Evolutionary conservation across 2,329 filamentous ascomycete genomes (phyloP), one percentile per base, ranked within the genome.

Genomic region (Orbilia ellipsospora): DNA sequence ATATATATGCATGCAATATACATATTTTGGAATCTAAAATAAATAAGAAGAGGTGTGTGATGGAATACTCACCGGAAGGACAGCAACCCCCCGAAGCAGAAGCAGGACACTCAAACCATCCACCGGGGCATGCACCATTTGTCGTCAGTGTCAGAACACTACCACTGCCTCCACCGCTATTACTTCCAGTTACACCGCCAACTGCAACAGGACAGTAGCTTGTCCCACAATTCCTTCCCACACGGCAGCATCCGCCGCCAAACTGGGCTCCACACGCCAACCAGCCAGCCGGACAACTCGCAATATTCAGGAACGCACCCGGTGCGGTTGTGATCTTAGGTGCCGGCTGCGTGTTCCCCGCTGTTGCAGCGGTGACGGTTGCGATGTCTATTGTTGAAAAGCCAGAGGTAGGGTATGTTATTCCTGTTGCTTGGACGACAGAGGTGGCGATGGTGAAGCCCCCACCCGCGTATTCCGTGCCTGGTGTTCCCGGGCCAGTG

Each of bases 301-400:
- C 45, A 12, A 64, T 23, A n/a, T 3, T 63, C 10, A 74, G 10
- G 6, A 68, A 23, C 26, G 59, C 60, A 18, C 70, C 70, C 2
- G 63, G 70, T 48, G 70, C 70, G 26, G 68, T 44, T 3, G 70
- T 68, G 18, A 74, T 68, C 26, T 74, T 74, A 10, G 63, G 50
- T n/a, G 18, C 63, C 12, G 52, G 48, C 28, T 63, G 28, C 6
- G 63, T 64, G 36, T 63, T 64, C 31, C 10, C 31, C 1, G 31
- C 31, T 4, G 51, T 42, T 3, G 63, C 62, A 2, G 56, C 23
- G 13, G 16, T 67, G 16, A 74, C 44, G 0, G 63, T 68, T 20
- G 12, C 20, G 15, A 55, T 72, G 18, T 66, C 62, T 40, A 74
- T 74, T 20, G 69, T 74, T 62, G 70, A 68, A 44, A 74, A 74